phyloP scores from a whole-genome alignment of 2,329 filamentous ascomycete species.

The Scleromitrula shiraiana region DNA sequence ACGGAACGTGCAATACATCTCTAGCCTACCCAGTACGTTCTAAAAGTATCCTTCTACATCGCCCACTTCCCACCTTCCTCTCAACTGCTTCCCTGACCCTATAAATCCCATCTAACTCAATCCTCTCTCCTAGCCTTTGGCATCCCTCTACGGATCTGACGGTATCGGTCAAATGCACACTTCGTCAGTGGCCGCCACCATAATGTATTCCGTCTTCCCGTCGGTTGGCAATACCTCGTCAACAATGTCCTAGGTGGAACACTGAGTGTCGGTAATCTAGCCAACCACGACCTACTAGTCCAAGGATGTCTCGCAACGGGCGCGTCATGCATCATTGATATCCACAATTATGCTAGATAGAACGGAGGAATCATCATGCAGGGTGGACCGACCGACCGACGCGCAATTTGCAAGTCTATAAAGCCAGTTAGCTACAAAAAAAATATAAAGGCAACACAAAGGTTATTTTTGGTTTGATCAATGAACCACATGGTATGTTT shows the following conservation, averaged over 20 bases:
- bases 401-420: slow-evolving; percentile 50
- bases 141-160: slow-evolving; percentile 27
- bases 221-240: slow-evolving; percentile 53
- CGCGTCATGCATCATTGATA: slow-evolving; percentile 51
- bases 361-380: slow-evolving; percentile 57
- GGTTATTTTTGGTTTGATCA: slow-evolving; percentile 60
- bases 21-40: slow-evolving; percentile 20
- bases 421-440: slow-evolving; percentile 46
- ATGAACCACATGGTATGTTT: slow-evolving; percentile 49
- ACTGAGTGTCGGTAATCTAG: slow-evolving; percentile 41
- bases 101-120: no score
- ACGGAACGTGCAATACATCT: slow-evolving; percentile 31
- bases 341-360: slow-evolving; percentile 53
- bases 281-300: slow-evolving; percentile 46
- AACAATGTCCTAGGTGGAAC: slow-evolving; percentile 42
- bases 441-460: slow-evolving; percentile 48
- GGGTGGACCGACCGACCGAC: slow-evolving; percentile 52
- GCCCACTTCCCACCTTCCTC: background rate
- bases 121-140: slow-evolving; percentile 25
- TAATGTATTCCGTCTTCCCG: slow-evolving; percentile 41
- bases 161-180: slow-evolving; percentile 25
- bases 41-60: no score
- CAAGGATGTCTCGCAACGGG: slow-evolving; percentile 48
- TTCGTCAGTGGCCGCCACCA: slow-evolving; percentile 40
- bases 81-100: background rate